These are phyloP conservation scores for Xerocomellus amylosporus DNA, from an alignment of 768 basidiomycete species.

Conservation along the genomic window DNA sequence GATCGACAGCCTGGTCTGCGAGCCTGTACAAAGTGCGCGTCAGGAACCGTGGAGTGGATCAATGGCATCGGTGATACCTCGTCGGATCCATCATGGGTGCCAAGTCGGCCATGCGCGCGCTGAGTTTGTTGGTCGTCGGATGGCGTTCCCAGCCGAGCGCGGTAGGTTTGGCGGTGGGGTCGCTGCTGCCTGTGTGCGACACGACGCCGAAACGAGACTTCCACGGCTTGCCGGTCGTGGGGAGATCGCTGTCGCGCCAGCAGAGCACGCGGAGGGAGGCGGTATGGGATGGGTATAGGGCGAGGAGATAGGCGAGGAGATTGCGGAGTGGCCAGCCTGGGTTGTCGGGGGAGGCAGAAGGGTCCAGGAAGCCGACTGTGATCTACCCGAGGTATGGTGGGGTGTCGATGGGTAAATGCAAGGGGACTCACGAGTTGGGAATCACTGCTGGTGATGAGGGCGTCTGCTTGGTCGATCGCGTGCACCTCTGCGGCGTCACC, in stretches of 20 bases:
- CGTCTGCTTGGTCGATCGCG: constrained; percentile 52
- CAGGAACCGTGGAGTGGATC: neutral
- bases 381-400: constrained; percentile 34
- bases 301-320: constrained; percentile 76
- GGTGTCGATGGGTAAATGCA: neutral
- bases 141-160: constrained; percentile 98
- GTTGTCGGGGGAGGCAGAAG: constrained; percentile 69
- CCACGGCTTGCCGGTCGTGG: constrained; percentile 43
- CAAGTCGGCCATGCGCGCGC: constrained; percentile 83
- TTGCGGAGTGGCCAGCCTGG: constrained; percentile 96
- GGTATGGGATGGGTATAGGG: constrained; percentile 50
- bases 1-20: constrained; percentile 95
- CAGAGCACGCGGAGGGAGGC: constrained; percentile 62
- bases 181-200: constrained; percentile 14
- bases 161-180: constrained; percentile 39
- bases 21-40: constrained; percentile 46
- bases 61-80: constrained; percentile 41
- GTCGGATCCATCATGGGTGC: constrained; percentile 96
- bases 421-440: constrained; percentile 41
- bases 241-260: constrained; percentile 67
- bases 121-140: constrained; percentile 72
- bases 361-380: constrained; percentile 75
- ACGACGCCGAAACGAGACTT: constrained; percentile 65
- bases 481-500: constrained; percentile 41
- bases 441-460: constrained; percentile 53